Conservation (phyloP, 2,329 filamentous ascomycete genomes). For the Byssothecium circinans region DNA sequence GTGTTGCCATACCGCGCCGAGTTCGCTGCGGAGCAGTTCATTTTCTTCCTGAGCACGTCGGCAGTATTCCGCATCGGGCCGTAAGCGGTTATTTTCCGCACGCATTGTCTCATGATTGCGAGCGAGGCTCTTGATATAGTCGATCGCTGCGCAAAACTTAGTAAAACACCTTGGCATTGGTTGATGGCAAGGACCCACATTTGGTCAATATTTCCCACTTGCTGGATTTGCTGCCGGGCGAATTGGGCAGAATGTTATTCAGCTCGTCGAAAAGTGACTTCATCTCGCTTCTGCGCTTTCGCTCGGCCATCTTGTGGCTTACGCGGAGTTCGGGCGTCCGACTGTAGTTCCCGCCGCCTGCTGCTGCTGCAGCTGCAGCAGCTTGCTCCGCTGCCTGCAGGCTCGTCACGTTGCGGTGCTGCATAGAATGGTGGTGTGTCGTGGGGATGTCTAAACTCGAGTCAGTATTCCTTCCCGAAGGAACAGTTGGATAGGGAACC, state of each 20-base stretch:
- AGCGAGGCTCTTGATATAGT: conserved; percentile 50
- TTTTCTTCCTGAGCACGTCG: conserved; percentile 52
- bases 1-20: conserved; percentile 50
- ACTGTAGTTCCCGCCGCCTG: conserved; percentile 73
- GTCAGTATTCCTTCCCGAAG: conserved; percentile 22
- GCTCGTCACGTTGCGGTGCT: conserved; percentile 71
- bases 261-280: conserved; percentile 83
- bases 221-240: conserved; percentile 79
- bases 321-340: conserved; percentile 79
- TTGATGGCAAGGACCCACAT: conserved; percentile 56
- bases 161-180: conserved; percentile 1
- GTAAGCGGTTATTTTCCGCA: conserved; percentile 45
- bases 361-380: conserved; percentile 31
- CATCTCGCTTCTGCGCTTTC: conserved; percentile 84
- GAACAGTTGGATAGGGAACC: conserved; percentile 12
- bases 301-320: conserved; percentile 82
- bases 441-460: conserved; percentile 44
- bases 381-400: conserved; percentile 63
- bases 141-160: conserved; percentile 46
- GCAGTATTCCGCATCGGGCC: conserved; percentile 48
- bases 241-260: conserved; percentile 75
- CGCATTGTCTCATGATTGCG: conserved; percentile 44
- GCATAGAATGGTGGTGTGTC: conserved; percentile 73
- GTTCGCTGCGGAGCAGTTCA: conserved; percentile 50
- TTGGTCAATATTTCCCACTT: conserved; percentile 90